Conservation (phyloP, 192 early-diverging fungal species). For the Dissophora ornata region DNA sequence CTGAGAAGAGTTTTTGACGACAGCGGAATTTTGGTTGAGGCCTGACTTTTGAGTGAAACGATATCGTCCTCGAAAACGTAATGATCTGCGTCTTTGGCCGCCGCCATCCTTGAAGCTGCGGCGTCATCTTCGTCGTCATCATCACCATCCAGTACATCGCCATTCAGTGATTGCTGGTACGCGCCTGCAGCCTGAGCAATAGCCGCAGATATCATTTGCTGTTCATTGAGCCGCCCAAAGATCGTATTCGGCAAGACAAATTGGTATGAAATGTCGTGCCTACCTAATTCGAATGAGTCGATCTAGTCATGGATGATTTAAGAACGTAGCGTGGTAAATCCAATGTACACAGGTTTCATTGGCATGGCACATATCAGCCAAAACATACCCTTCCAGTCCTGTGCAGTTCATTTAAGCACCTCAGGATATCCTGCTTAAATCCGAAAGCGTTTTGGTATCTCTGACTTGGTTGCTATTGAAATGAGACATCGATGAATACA, state of each 20-base stretch:
- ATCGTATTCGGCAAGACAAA: conserved; percentile 36
- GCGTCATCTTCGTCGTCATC: neutral
- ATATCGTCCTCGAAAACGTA: conserved; percentile 48
- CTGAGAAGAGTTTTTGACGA: conserved; percentile 38
- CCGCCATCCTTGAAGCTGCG: neutral
- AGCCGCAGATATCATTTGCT: conserved; percentile 37
- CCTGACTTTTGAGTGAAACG: conserved; percentile 33
- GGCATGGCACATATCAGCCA: too few species aligned
- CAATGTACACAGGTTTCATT: too few species aligned
- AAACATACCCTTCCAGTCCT: conserved; percentile 39
- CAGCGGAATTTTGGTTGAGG: conserved; percentile 32
- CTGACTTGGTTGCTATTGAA: conserved; percentile 49
- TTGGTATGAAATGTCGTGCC: conserved; percentile 38
- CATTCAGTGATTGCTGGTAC: conserved; percentile 26
- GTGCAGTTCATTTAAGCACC: conserved; percentile 27
- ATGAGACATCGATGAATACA: neutral
- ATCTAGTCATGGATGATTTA: too few species aligned
- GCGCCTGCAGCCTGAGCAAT: conserved; percentile 45
- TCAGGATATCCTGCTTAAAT: conserved; percentile 49
- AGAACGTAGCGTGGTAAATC: too few species aligned
- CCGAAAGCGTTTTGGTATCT: conserved; percentile 52
- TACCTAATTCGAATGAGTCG: conserved; percentile 36
- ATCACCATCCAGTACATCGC: neutral
- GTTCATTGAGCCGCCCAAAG: conserved; percentile 36
- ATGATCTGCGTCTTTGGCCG: neutral